Base-by-base conservation (phyloP, 2,329 filamentous ascomycete species). In the Colletotrichum sp. region DNA sequence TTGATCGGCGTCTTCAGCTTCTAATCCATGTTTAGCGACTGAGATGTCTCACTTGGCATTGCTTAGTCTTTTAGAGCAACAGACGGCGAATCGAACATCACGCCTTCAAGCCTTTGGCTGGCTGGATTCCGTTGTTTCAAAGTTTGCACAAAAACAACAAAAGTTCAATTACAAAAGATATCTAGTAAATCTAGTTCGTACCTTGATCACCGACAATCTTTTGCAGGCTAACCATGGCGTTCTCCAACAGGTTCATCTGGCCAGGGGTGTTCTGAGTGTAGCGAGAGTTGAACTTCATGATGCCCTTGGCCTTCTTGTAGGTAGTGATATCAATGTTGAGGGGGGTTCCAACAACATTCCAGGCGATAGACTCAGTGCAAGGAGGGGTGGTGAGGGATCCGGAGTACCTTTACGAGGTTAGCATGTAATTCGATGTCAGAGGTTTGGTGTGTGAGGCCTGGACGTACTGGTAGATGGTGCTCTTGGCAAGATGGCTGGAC, bases 311-410 rank as follows among this genome's bases (percentile, higher is more conserved):
- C 64, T 83, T 84, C 78, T 89, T 87, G 81, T 84, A 92, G n/a
- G 88, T 90, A 5, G 82, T 81, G 10, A 90, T 85, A 76, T 86
- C 84, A 77, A 92, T 83, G 57, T 83, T 81, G 5, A 92, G 81
- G 44, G 88, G 87, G 67, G 88, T 78, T 75, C 86, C 84, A 77
- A 88, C 88, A 60, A 92, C 82, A 62, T 90, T 83, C 86, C 90
- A 92, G 9, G 82, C 85, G 15, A 93, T 84, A 28, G 87, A 88
- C 82, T 93, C 90, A 13, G 86, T 86, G 83, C 92, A 93, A 6
- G 92, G 92, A n/a, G 92, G 92, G 0, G 91, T 93, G 59, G 92
- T 93, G 62, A 93, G 85, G n/a, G 90, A 92, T 21, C 92, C 92
- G 10, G 83, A 82, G 85, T 93, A 93, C 24, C 83, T 86, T 68